Conservation (phyloP, 2,329 filamentous ascomycete genomes). For the Colletotrichum orchidophilum region DNA sequence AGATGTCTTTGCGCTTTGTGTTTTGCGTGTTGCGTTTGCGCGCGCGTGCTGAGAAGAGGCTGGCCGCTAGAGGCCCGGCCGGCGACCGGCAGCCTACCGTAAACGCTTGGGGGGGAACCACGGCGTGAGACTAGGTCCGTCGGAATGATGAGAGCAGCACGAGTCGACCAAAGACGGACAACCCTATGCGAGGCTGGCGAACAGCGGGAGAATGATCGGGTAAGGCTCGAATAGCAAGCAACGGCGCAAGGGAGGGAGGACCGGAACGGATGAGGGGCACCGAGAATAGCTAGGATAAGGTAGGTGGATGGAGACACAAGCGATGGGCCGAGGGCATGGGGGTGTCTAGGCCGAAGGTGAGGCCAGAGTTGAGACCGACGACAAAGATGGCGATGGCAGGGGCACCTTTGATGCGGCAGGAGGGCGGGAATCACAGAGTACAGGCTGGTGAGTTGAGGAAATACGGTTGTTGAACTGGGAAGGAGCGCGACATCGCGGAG, state of each 20-base stretch:
- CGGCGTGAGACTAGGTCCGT: background rate
- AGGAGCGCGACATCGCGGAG: background rate
- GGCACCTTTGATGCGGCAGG: background rate
- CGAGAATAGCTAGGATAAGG: background rate
- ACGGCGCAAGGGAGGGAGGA: background rate
- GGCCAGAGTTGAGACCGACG: background rate
- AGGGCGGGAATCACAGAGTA: background rate
- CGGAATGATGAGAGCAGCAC: background rate
- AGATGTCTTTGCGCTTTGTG: background rate
- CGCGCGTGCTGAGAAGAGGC: conserved; percentile 14
- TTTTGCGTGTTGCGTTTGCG: background rate
- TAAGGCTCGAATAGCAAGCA: background rate
- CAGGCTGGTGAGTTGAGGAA: background rate
- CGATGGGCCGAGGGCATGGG: background rate
- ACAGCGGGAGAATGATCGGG: background rate
- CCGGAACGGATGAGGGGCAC: background rate
- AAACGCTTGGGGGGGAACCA: background rate
- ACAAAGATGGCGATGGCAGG: background rate
- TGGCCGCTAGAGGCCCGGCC: conserved; percentile 10
- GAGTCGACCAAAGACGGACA: background rate
- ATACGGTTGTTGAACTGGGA: background rate
- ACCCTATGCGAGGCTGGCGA: background rate
- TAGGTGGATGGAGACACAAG: background rate
- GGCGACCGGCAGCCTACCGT: conserved; percentile 1
- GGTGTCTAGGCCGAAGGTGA: background rate